A percentile compares a stretch with the other conserved stretches of the same genome.
phyloP scores from a whole-genome alignment of 225 moss, liverwort and hornwort species.

The Lunularia cruciata region DNA sequence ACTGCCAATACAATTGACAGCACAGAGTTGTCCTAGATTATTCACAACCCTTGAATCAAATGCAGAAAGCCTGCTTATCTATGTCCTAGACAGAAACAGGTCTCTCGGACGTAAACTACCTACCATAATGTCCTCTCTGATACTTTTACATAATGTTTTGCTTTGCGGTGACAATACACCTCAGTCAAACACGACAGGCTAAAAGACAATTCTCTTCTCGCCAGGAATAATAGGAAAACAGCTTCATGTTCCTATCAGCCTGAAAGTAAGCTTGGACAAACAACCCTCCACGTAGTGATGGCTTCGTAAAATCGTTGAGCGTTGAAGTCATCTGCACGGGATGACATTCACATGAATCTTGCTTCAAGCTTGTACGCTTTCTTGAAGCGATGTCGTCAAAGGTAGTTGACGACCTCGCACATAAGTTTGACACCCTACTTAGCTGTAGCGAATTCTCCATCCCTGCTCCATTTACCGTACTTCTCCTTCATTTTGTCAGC shows the following conservation, averaged over 20 bases:
- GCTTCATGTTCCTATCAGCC: background rate
- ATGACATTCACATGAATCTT: slow-evolving; percentile 8
- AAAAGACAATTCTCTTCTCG: background rate
- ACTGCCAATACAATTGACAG: slow-evolving; percentile 9
- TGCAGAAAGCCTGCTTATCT: background rate
- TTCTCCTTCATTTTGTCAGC: slow-evolving; percentile 60
- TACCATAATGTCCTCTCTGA: slow-evolving; percentile 17
- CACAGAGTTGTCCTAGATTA: background rate
- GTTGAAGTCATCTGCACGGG: slow-evolving; percentile 13
- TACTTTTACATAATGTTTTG: slow-evolving; percentile 17
- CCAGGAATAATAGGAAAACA: background rate
- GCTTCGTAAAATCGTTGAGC: background rate
- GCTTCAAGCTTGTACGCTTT: background rate
- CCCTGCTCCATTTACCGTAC: slow-evolving; percentile 59
- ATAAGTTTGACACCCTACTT: background rate
- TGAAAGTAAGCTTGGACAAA: background rate
- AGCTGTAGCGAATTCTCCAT: slow-evolving; percentile 24
- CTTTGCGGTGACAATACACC: slow-evolving; percentile 1
- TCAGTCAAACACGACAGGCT: background rate
- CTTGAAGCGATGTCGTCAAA: background rate
- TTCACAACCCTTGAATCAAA: slow-evolving; percentile 8
- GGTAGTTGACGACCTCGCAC: background rate
- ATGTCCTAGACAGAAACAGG: background rate
- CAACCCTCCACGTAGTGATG: slow-evolving; percentile 7
- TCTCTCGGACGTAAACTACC: slow-evolving; percentile 12